Evolutionary conservation across 768 basidiomycete genomes (phyloP).

Genomic region (Psilocybe tampanensis): DNA sequence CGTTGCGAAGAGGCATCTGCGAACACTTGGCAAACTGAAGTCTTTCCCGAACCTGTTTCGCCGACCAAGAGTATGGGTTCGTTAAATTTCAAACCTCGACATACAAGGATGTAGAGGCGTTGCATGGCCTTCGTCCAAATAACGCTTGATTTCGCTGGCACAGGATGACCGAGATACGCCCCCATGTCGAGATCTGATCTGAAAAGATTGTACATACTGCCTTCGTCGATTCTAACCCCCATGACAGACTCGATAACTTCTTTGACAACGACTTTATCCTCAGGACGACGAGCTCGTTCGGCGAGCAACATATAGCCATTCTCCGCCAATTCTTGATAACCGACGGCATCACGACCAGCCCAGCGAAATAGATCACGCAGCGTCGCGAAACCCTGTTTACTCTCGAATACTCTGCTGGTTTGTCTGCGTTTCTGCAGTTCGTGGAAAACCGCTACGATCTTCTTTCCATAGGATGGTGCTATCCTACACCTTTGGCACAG

Average conservation of each 20-base stretch:
- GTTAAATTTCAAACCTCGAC: slow-evolving; percentile 84
- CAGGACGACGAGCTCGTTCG: slow-evolving; percentile 80
- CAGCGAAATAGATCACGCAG: slow-evolving; percentile 96
- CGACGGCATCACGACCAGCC: slow-evolving; percentile 88
- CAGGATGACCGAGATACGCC: slow-evolving; percentile 55
- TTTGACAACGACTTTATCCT: slow-evolving; percentile 89
- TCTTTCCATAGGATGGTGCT: slow-evolving; percentile 90
- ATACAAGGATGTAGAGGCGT: slow-evolving; percentile 81
- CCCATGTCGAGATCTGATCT: slow-evolving; percentile 40
- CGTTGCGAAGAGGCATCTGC: slow-evolving; percentile 63
- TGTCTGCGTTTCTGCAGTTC: slow-evolving; percentile 94
- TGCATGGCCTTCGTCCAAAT: slow-evolving; percentile 96
- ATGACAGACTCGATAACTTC: slow-evolving; percentile 90
- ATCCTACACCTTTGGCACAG: slow-evolving; percentile 91
- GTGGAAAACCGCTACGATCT: slow-evolving; percentile 89
- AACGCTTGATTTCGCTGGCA: slow-evolving; percentile 52
- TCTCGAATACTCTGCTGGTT: slow-evolving; percentile 91
- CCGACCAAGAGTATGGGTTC: slow-evolving; percentile 96
- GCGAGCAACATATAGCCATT: slow-evolving; percentile 98
- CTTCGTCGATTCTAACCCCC: slow-evolving; percentile 82
- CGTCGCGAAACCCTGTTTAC: slow-evolving; percentile 95
- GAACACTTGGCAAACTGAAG: slow-evolving; percentile 91
- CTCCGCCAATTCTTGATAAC: slow-evolving; percentile 91
- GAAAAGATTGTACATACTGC: slow-evolving; percentile 63
- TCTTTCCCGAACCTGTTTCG: slow-evolving; percentile 97